Base-by-base conservation (phyloP, 2,329 filamentous ascomycete species). In the Aspergillus costaricaensis region DNA sequence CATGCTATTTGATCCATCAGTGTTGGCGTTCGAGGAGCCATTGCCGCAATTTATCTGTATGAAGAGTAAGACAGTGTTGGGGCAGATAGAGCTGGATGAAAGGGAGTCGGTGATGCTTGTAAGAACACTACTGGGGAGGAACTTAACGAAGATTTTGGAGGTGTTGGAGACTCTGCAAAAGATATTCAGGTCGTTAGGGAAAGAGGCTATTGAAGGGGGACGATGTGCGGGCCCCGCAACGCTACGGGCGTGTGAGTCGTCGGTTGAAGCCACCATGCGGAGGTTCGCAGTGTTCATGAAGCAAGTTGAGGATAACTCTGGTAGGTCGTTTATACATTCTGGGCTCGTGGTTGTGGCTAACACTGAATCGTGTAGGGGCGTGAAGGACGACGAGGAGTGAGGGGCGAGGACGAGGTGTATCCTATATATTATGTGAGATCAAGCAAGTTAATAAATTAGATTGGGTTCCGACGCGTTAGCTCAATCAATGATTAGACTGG, bases 31-130 rank as follows among this genome's bases (percentile, higher is more conserved):
- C 44, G 68, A 70, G 8, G 67, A 69, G 23, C 59, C 64, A 4
- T 41, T 67, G 5, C 62, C 67, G 2, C 61, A 64, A 2, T 66
- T 68, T 43, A 67, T 73, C 27, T 72, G 70, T 32, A 61, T 73
- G 19, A 62, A 65, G 27, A 72, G 67, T 52, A 68, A 68, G 49
- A 63, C 66, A 7, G 62, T 64, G 19, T 61, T 73, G 3, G 70
- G 70, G 0, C 60, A 69, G 52, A 70, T 64, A 21, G 68, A 73
- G 43, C 59, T 73, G 2, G 67, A 73, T 23, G 69, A 70, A 5
- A 62, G 63, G 10, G 70, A 72, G 44, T 54, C 64, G 1, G 57
- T 47, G 10, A 17, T 72, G 12, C 57, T 72, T 27, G 65, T 72
- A 17, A 63, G 63, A 8, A 69, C 67, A 23, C 59, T 72, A 4